phyloP scores from a whole-genome alignment of 2,329 filamentous ascomycete species.

The Elsinoe batatas region DNA sequence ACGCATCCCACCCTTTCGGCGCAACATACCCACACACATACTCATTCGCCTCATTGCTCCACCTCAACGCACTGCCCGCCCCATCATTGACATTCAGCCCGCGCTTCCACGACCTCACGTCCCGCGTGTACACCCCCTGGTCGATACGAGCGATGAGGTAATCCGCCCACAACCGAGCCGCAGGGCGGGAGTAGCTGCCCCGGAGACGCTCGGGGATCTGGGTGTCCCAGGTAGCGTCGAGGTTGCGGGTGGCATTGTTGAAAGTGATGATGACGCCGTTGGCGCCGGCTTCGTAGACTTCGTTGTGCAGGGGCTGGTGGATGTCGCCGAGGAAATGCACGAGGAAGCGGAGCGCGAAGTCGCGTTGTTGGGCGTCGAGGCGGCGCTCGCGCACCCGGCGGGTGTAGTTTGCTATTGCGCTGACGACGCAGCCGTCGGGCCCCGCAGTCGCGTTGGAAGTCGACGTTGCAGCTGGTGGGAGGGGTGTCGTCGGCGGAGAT shows the following conservation, averaged over 20 bases:
- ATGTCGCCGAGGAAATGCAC: slow-evolving; percentile 59
- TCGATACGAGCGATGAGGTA: slow-evolving; percentile 31
- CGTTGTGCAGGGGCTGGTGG: slow-evolving; percentile 58
- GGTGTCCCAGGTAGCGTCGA: slow-evolving; percentile 38
- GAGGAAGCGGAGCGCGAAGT: slow-evolving; percentile 41
- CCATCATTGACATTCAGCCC: slow-evolving; percentile 30
- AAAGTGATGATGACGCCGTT: slow-evolving; percentile 38
- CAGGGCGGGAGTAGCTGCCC: slow-evolving; percentile 30
- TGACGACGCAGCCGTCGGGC: slow-evolving; percentile 41
- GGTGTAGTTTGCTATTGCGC: slow-evolving; percentile 45
- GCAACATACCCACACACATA: slow-evolving; percentile 36
- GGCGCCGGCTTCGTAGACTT: slow-evolving; percentile 36
- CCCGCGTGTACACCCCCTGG: slow-evolving; percentile 28
- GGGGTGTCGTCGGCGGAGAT: slow-evolving; percentile 42
- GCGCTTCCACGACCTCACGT: slow-evolving; percentile 27
- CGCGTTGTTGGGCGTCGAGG: slow-evolving; percentile 27
- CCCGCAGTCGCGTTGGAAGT: slow-evolving; percentile 43
- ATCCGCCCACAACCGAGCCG: slow-evolving; percentile 31
- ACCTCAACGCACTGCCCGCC: slow-evolving; percentile 29
- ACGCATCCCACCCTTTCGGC: slow-evolving; percentile 28
- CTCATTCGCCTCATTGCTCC: slow-evolving; percentile 35
- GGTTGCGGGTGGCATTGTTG: slow-evolving; percentile 31
- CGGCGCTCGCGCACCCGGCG: slow-evolving; percentile 27
- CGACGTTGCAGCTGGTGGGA: slow-evolving; percentile 38
- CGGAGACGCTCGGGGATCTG: slow-evolving; percentile 34